Percentiles rank a stretch among this genome's conserved stretches.
These are phyloP conservation scores for Triangularia verruculosa DNA, from an alignment of 2,329 filamentous ascomycete genomes.

Conservation along the genomic window DNA sequence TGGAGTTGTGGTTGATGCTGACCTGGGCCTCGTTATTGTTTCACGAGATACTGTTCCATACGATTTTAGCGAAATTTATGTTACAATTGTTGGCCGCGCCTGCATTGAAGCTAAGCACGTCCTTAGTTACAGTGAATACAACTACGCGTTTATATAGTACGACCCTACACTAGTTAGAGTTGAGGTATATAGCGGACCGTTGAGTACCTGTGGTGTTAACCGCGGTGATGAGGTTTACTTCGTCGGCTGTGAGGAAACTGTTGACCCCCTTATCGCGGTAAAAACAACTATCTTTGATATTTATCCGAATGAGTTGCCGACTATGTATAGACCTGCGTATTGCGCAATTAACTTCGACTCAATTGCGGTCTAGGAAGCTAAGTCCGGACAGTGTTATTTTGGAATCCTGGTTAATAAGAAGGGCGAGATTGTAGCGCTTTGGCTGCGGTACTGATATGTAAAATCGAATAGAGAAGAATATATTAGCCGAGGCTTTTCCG, in stretches of 20 bases:
- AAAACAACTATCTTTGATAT: conserved; percentile 89
- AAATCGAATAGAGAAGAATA: conserved; percentile 87
- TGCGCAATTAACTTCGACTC: conserved; percentile 94
- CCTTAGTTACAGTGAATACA: conserved; percentile 94
- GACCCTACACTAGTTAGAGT: conserved; percentile 91
- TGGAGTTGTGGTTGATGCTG: conserved; percentile 94
- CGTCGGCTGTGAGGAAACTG: conserved; percentile 96
- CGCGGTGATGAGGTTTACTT: conserved; percentile 95
- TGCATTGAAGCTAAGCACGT: conserved; percentile 91
- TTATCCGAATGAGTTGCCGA: conserved; percentile 92
- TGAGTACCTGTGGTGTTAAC: conserved; percentile 78
- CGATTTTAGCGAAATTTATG: conserved; percentile 91
- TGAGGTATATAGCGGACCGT: conserved; percentile 81
- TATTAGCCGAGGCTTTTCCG: conserved; percentile 90
- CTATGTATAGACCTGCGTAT: conserved; percentile 87
- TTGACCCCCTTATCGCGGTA: conserved; percentile 86
- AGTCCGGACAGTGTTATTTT: conserved; percentile 87
- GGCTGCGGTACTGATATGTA: conserved; percentile 96
- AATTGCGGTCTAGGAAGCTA: conserved; percentile 90
- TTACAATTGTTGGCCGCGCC: conserved; percentile 95
- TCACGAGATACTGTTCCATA: conserved; percentile 93
- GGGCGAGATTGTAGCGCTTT: conserved; percentile 89
- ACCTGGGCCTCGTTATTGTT: conserved; percentile 90
- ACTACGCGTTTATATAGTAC: conserved; percentile 94
- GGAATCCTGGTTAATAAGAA: conserved; percentile 88